A percentile compares a stretch with the other conserved stretches of the same genome.
Conservation (phyloP, 179 eudicot genomes). For the Patellifolia procumbens region DNA sequence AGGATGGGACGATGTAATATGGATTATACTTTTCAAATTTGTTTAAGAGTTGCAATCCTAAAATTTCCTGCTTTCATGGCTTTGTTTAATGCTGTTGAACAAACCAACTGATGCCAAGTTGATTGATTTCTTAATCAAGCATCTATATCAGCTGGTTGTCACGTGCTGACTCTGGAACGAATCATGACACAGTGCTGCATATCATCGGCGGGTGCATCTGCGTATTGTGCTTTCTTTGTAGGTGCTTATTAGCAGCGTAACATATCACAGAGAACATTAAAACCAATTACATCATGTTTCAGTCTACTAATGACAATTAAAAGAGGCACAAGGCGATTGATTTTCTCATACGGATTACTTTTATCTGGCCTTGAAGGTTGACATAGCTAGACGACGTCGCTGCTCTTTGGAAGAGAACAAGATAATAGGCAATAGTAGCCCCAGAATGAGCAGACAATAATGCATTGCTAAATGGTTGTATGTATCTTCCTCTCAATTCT, state of each 20-base stretch:
- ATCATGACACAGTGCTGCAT: slow-evolving; percentile 32
- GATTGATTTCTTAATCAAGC: slow-evolving; percentile 68
- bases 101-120: slow-evolving; percentile 55
- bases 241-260: neutral
- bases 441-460: neutral
- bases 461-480: neutral
- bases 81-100: slow-evolving; percentile 1
- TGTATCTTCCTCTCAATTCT: neutral
- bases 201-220: slow-evolving; percentile 52
- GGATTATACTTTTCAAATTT: too few relatives aligned
- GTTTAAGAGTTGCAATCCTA: neutral
- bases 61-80: neutral
- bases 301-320: neutral
- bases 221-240: neutral
- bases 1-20: neutral
- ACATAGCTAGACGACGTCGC: neutral
- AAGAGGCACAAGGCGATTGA: neutral
- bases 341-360: too few relatives aligned
- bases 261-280: neutral
- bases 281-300: neutral
- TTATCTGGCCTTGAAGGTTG: neutral
- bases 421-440: neutral
- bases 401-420: neutral
- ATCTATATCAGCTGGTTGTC: slow-evolving; percentile 58
- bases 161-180: too few relatives aligned